phyloP scores from a whole-genome alignment of 1,139 yeast genomes.

The Geotrichum australiense region DNA sequence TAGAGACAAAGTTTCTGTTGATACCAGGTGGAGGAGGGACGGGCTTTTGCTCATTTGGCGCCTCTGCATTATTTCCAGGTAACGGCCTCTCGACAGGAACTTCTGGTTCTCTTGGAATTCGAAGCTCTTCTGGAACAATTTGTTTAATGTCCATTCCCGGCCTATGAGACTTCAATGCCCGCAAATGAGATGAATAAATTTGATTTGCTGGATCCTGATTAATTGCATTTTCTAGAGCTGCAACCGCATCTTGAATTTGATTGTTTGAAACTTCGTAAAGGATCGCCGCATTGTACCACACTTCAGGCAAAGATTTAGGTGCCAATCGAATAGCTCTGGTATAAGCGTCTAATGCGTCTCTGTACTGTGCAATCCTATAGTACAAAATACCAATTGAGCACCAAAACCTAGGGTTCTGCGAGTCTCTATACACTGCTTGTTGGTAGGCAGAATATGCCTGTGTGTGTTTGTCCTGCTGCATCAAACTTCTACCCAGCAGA shows the following conservation, averaged over 20 bases:
- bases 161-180: conserved; percentile 10
- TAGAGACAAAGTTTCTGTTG: conserved; percentile 7
- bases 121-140: conserved; percentile 15
- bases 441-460: conserved; percentile 98
- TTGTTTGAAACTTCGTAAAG: conserved; percentile 94
- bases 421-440: conserved; percentile 95
- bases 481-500: conserved; percentile 89
- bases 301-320: conserved; percentile 85
- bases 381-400: conserved; percentile 96
- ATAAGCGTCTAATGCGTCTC: conserved; percentile 96
- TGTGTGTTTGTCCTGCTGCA: conserved; percentile 91
- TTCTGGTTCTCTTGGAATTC: conserved; percentile 17
- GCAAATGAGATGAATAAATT: conserved; percentile 81
- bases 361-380: conserved; percentile 90
- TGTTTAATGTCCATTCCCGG: conserved; percentile 8
- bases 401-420: conserved; percentile 97
- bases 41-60: conserved; percentile 6
- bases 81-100: conserved; percentile 20
- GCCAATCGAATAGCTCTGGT: conserved; percentile 92
- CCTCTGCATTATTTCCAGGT: conserved; percentile 13
- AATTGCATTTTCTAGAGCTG: conserved; percentile 95
- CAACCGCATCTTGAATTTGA: conserved; percentile 89
- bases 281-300: conserved; percentile 97
- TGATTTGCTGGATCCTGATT: conserved; percentile 90
- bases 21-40: conserved; percentile 6